phyloP scores from a whole-genome alignment of 148 eudicot genomes.

The Fagopyrum tataricum region DNA sequence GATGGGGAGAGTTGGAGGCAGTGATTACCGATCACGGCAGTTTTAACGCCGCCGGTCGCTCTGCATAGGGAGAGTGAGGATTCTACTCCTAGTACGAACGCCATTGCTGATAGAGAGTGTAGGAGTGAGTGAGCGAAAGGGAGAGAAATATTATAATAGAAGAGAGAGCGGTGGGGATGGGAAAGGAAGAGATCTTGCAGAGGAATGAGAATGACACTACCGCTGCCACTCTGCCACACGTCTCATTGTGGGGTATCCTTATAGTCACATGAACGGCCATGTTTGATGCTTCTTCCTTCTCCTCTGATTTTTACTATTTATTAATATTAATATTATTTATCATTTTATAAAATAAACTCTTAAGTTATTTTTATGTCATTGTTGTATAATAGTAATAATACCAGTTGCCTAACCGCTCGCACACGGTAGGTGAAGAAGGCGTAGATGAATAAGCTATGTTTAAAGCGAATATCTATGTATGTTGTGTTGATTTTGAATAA shows the following conservation, averaged over 20 bases:
- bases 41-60: not conserved
- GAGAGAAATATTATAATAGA: not conserved
- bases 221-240: slow-evolving; percentile 4
- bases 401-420: no score
- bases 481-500: no score
- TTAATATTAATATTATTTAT: not conserved
- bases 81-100: slow-evolving; percentile 22
- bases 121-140: not conserved
- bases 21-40: slow-evolving; percentile 9
- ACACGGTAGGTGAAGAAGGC: no score
- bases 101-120: slow-evolving; percentile 24
- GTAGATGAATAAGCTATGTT: no score
- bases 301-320: not conserved
- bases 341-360: not conserved
- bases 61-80: slow-evolving; percentile 14
- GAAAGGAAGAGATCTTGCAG: not conserved
- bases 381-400: no score
- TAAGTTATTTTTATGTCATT: not conserved
- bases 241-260: slow-evolving; percentile 3
- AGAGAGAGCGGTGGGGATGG: not conserved
- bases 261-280: not conserved
- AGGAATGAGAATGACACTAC: not conserved
- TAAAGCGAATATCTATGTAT: no score
- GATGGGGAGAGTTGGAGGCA: slow-evolving; percentile 13
- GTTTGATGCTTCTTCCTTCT: slow-evolving; percentile 4